Evolutionary conservation across 306 rosid genomes (phyloP).

Genomic region (Abrus pulchellus): DNA sequence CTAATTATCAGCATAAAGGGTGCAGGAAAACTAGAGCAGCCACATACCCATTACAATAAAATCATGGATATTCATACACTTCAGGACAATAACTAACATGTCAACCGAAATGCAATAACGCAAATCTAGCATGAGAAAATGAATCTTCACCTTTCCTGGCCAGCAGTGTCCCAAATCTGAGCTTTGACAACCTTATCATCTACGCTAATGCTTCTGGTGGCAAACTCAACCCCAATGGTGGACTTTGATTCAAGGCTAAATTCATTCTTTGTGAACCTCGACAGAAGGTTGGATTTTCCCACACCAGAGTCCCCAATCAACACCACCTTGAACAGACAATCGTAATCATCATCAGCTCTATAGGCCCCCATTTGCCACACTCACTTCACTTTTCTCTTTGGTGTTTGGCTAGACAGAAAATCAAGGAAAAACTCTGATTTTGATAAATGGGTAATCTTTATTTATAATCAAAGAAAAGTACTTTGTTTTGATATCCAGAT

Average conservation of each 20-base stretch:
- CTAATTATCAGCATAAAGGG: constrained; percentile 15
- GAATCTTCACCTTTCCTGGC: constrained; percentile 80
- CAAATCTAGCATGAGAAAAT: not conserved
- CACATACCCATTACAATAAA: constrained; percentile 32
- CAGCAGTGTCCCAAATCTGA: constrained; percentile 97
- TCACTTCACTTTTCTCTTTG: constrained; percentile 22
- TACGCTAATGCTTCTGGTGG: constrained; percentile 83
- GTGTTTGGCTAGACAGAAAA: constrained; percentile 47
- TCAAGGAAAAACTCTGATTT: constrained; percentile 19
- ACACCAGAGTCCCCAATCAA: constrained; percentile 91
- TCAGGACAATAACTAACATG: not conserved
- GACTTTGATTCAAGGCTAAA: constrained; percentile 85
- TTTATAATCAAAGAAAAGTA: not conserved
- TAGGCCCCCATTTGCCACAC: constrained; percentile 73
- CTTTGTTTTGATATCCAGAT: constrained; percentile 33
- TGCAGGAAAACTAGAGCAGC: not conserved
- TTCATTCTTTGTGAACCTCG: constrained; percentile 82
- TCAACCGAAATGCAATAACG: not conserved
- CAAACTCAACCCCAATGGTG: constrained; percentile 93
- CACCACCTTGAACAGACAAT: constrained; percentile 83
- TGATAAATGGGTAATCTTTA: constrained; percentile 40
- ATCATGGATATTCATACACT: constrained; percentile 23
- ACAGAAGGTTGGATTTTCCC: constrained; percentile 86
- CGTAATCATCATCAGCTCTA: constrained; percentile 87
- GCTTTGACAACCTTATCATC: constrained; percentile 91